phyloP scores from a whole-genome alignment of 1,139 yeast genomes.

The Meyerozyma elateridarum region DNA sequence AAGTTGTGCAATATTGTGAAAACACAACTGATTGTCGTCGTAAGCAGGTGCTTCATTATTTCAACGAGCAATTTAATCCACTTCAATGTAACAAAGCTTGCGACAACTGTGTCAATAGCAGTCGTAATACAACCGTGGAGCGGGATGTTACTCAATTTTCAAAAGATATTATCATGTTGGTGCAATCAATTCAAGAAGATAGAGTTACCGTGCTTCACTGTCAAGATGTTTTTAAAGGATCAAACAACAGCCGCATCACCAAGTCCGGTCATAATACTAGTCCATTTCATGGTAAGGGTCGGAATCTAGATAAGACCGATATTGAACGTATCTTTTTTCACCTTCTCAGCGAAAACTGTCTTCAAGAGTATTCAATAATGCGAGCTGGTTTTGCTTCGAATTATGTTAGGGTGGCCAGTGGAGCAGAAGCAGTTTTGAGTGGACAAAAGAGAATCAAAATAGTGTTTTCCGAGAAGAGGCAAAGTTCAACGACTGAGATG shows the following conservation, averaged over 20 bases:
- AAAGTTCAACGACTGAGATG: slow-evolving; percentile 3
- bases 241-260: slow-evolving; percentile 56
- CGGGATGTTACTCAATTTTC: slow-evolving; percentile 72
- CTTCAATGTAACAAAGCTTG: slow-evolving; percentile 66
- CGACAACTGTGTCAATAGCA: slow-evolving; percentile 67
- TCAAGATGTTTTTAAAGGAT: slow-evolving; percentile 80
- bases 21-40: slow-evolving; percentile 88
- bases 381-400: slow-evolving; percentile 80
- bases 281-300: slow-evolving; percentile 69
- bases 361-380: slow-evolving; percentile 69
- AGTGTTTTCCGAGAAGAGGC: slow-evolving; percentile 17
- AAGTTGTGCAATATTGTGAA: slow-evolving; percentile 89
- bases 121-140: slow-evolving; percentile 30
- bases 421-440: slow-evolving; percentile 42
- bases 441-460: slow-evolving; percentile 42
- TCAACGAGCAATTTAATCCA: slow-evolving; percentile 76
- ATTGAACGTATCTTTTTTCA: slow-evolving; percentile 81
- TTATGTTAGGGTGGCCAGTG: slow-evolving; percentile 59
- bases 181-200: slow-evolving; percentile 49
- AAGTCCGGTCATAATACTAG: slow-evolving; percentile 58
- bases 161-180: slow-evolving; percentile 52
- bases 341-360: slow-evolving; percentile 60
- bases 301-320: slow-evolving; percentile 55
- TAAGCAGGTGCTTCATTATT: slow-evolving; percentile 81
- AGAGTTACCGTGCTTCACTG: slow-evolving; percentile 76